A percentile compares a stretch with the other conserved stretches of the same genome.
Conservation (phyloP, 176 grass and related monocot genomes). For the Hyparrhenia diplandra region DNA sequence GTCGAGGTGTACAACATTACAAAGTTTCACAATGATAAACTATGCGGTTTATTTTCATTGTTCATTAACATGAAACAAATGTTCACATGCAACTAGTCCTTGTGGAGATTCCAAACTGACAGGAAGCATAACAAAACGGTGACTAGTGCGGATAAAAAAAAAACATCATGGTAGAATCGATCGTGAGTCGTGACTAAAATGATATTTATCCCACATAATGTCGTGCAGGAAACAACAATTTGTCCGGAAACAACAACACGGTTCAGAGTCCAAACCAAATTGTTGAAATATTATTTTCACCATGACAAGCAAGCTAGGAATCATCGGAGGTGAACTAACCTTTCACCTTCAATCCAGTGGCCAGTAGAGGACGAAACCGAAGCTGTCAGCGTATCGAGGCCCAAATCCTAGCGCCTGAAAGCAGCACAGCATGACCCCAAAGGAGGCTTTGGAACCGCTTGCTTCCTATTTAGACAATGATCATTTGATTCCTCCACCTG, state of each 20-base stretch:
- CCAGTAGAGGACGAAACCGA: slow-evolving; percentile 24
- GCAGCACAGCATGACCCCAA: slow-evolving; percentile 1
- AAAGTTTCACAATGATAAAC: neutral
- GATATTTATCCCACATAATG: neutral
- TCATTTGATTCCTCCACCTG: slow-evolving; percentile 26
- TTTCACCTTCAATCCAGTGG: neutral
- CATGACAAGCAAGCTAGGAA: slow-evolving; percentile 1
- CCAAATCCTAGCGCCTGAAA: slow-evolving; percentile 5
- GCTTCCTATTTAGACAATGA: slow-evolving; percentile 27
- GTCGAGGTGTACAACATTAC: neutral
- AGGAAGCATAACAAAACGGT: neutral
- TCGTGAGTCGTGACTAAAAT: neutral
- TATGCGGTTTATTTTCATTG: neutral
- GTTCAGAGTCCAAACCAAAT: neutral
- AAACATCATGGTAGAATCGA: neutral
- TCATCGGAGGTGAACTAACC: neutral
- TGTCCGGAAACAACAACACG: neutral
- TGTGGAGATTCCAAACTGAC: neutral
- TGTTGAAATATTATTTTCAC: neutral
- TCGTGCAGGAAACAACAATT: neutral
- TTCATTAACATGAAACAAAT: neutral
- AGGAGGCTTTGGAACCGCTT: neutral
- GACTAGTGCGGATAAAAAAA: neutral
- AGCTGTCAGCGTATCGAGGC: slow-evolving; percentile 18
- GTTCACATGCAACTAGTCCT: neutral